Evolutionary conservation across 2,329 filamentous ascomycete species (phyloP).

Genomic region (Alternaria ventricosa): DNA sequence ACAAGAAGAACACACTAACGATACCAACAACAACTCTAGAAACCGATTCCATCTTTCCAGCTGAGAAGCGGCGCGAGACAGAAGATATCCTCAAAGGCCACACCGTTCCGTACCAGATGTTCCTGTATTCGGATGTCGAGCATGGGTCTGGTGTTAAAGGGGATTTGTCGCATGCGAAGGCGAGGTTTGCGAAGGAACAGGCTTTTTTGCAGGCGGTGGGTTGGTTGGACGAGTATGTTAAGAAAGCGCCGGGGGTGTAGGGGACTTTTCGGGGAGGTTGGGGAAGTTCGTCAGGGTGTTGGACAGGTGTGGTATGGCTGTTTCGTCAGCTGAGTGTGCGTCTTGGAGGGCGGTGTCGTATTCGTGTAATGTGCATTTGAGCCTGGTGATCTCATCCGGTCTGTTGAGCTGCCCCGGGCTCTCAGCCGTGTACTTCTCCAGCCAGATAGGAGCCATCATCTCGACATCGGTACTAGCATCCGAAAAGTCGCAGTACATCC

Average conservation of each 20-base stretch:
- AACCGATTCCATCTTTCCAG: conserved; percentile 65
- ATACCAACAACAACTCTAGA: conserved; percentile 48
- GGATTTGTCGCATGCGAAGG: conserved; percentile 63
- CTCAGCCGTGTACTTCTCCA: not conserved
- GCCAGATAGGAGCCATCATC: not conserved
- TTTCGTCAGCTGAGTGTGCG: not conserved
- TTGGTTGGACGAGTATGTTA: conserved; percentile 75
- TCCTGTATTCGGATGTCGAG: conserved; percentile 71
- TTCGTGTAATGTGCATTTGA: not conserved
- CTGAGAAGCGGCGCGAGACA: conserved; percentile 61
- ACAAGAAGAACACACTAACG: not conserved
- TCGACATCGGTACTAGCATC: not conserved
- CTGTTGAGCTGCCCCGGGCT: accelerated
- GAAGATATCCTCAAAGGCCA: conserved; percentile 65
- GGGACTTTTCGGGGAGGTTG: not conserved
- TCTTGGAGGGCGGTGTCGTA: not conserved
- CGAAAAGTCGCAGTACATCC: too few relatives aligned
- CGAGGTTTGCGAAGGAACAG: conserved; percentile 78
- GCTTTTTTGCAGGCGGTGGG: conserved; percentile 78
- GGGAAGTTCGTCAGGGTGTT: not conserved
- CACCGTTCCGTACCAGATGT: conserved; percentile 73
- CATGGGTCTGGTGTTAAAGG: conserved; percentile 79
- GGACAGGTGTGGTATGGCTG: not conserved
- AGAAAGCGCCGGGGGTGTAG: conserved; percentile 23
- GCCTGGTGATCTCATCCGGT: not conserved